Evolutionary conservation across 2,329 filamentous ascomycete genomes (phyloP), one percentile per base, ranked within the genome.

Genomic region (Thielaviopsis ethacetica): DNA sequence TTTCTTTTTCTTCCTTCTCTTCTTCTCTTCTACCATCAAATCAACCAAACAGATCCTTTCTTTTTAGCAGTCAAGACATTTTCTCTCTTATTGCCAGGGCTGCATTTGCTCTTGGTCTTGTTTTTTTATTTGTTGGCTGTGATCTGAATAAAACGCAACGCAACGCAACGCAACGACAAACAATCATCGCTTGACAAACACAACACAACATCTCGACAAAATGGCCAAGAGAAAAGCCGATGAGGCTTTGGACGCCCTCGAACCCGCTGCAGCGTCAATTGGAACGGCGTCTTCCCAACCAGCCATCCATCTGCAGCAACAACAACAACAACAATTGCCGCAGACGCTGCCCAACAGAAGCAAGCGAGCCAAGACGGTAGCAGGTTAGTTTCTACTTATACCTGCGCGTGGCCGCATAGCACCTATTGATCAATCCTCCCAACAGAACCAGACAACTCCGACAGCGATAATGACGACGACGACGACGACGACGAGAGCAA

Each of bases 401-500:
- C n/a, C n/a, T n/a, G n/a, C n/a, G n/a, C n/a, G n/a, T n/a, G n/a
- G n/a, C n/a, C n/a, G n/a, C n/a, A n/a, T n/a, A n/a, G n/a, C n/a
- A n/a, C n/a, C n/a, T n/a, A n/a, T n/a, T n/a, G n/a, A n/a, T n/a
- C n/a, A n/a, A n/a, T n/a, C n/a, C n/a, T n/a, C 15, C 13, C 38
- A 44, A 17, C 38, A 44, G 38, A 17, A 7, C 17, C 38, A 34
- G 30, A 21, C 5, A 54, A 21, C 52, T 58, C 59, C 21, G 53
- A 58, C 24, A 53, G 58, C 10, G 30, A 34, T 2, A 9, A 34
- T 19, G 49, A 61, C 24, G 56, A 61, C 10, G 30, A 34, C 3
- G 30, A 34, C 22, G 49, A 61, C 12, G 59, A 61, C 21, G 56
- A 58, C 15, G 56, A 38, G 19, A 58, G 59, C 24, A 50, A 44